A percentile compares a stretch with the other conserved stretches of the same genome.
phyloP scores from a whole-genome alignment of 257 asterid genomes.

The Sherardia arvensis region DNA sequence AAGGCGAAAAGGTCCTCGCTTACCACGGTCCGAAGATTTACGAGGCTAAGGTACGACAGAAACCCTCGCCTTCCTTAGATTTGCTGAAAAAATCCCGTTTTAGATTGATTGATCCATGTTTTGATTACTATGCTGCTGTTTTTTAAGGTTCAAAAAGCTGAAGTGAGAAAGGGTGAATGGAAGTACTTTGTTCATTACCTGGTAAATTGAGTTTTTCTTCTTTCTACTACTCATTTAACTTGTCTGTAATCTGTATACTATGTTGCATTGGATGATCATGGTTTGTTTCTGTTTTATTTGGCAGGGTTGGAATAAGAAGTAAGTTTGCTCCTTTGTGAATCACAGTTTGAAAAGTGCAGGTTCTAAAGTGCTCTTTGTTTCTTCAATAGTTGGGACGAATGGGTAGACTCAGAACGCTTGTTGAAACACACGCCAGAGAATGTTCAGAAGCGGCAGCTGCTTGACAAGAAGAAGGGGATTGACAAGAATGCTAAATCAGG shows the following conservation, averaged over 20 bases:
- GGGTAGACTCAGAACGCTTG: constrained; percentile 84
- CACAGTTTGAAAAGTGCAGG: constrained; percentile 1
- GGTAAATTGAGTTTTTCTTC: constrained; percentile 46
- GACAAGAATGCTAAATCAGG: constrained; percentile 64
- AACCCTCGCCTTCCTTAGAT: background rate
- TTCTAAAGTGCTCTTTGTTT: constrained; percentile 19
- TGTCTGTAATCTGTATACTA: background rate
- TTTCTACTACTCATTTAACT: background rate
- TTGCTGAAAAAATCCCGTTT: background rate
- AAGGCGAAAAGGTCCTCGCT: constrained; percentile 88
- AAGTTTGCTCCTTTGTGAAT: constrained; percentile 26
- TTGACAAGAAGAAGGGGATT: constrained; percentile 71
- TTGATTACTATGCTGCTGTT: constrained; percentile 6
- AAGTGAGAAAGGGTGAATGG: constrained; percentile 80
- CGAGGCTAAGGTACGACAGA: constrained; percentile 47
- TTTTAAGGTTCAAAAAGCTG: constrained; percentile 81
- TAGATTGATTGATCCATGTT: background rate
- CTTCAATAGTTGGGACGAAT: constrained; percentile 92
- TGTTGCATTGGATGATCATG: constrained; percentile 1
- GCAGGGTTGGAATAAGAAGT: constrained; percentile 99
- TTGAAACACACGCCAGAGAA: constrained; percentile 76
- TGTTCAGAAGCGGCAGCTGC: constrained; percentile 60
- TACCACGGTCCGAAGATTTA: constrained; percentile 85
- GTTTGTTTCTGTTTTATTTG: constrained; percentile 15
- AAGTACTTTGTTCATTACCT: constrained; percentile 91